These are phyloP conservation scores for Claviceps quebecensis DNA, from an alignment of 2,329 filamentous ascomycete genomes.

Conservation along the genomic window DNA sequence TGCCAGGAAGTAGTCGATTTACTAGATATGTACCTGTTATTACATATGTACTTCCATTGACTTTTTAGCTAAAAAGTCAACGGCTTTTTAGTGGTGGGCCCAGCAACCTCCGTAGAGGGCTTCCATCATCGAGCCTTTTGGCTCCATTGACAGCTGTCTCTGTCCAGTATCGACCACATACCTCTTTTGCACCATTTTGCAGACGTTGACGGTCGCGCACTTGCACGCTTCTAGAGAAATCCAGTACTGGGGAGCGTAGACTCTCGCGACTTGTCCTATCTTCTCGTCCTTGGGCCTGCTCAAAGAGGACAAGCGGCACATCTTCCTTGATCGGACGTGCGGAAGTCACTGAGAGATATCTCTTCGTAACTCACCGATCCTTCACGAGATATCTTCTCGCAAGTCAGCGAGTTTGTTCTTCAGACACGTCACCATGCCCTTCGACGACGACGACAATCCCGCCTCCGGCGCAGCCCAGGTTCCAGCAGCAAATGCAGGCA, in stretches of 20 bases:
- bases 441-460: constrained; percentile 31
- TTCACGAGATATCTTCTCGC: too few species aligned
- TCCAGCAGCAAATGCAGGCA: constrained; percentile 14
- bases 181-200: too few species aligned
- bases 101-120: too few species aligned
- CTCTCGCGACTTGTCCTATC: not conserved
- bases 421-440: constrained; percentile 19
- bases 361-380: too few species aligned
- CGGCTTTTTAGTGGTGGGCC: too few species aligned
- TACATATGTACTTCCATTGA: too few species aligned
- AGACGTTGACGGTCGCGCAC: too few species aligned
- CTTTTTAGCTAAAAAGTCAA: too few species aligned
- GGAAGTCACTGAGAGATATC: not conserved
- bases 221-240: not conserved
- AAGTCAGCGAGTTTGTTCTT: not conserved
- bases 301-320: not conserved
- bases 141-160: not conserved
- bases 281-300: not conserved
- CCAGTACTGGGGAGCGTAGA: not conserved
- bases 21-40: too few species aligned
- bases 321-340: not conserved
- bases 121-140: not conserved
- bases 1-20: not conserved
- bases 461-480: constrained; percentile 9
- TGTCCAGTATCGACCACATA: too few species aligned